Evolutionary conservation across 345 rosid genomes (phyloP).

Genomic region (Turnera subulata): DNA sequence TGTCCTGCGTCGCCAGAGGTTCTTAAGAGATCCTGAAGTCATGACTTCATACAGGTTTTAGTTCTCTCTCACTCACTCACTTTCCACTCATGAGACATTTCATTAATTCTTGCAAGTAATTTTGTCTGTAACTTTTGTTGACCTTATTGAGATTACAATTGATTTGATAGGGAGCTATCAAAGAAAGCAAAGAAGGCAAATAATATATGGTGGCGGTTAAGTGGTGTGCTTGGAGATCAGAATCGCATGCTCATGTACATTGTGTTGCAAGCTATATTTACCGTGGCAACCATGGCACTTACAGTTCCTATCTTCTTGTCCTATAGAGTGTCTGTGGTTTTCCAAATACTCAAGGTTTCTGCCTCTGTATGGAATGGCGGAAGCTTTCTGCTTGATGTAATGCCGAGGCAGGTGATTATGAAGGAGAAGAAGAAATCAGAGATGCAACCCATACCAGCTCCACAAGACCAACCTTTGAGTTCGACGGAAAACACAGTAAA

Average conservation of each 20-base stretch:
- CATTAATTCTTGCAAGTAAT: no score
- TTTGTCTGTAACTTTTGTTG: no score
- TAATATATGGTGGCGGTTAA: conserved; percentile 76
- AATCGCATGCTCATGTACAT: conserved; percentile 79
- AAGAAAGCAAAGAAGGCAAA: conserved; percentile 88
- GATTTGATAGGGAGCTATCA: conserved; percentile 58
- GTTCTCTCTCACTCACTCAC: background rate
- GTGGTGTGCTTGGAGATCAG: conserved; percentile 84
- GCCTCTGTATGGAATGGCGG: conserved; percentile 95
- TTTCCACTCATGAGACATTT: no score
- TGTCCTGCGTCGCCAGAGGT: conserved; percentile 85
- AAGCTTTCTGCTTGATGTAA: conserved; percentile 78
- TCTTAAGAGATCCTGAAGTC: conserved; percentile 94
- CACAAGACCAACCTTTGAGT: conserved; percentile 18
- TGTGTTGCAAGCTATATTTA: conserved; percentile 66
- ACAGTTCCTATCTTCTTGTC: conserved; percentile 89
- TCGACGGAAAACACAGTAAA: conserved; percentile 7
- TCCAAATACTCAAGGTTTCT: conserved; percentile 82
- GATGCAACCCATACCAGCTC: conserved; percentile 14
- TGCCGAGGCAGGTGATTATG: conserved; percentile 85
- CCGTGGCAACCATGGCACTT: conserved; percentile 91
- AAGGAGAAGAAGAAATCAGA: conserved; percentile 70
- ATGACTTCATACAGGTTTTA: conserved; percentile 94
- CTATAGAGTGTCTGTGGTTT: conserved; percentile 55
- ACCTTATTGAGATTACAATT: no score